These are phyloP conservation scores for Endoconidiophora laricicola DNA, from an alignment of 2,329 filamentous ascomycete genomes.

Conservation along the genomic window DNA sequence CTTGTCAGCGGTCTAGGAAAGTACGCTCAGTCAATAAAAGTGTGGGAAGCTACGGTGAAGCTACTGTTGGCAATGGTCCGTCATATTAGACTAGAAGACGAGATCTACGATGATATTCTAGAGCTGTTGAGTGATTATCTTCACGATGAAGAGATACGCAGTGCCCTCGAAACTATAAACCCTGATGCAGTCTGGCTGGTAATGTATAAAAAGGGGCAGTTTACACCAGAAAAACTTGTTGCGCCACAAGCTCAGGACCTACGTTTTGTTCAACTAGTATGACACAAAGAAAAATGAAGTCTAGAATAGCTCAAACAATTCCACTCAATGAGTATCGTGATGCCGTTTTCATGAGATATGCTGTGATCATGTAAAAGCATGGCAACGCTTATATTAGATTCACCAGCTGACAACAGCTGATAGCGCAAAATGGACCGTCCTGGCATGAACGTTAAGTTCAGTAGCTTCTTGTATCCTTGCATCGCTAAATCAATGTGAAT, in stretches of 20 bases:
- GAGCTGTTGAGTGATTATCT: slow-evolving; percentile 39
- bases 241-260: slow-evolving; percentile 28
- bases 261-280: slow-evolving; percentile 21
- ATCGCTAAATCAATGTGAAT: too few relatives aligned
- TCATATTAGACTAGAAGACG: slow-evolving; percentile 48
- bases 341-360: too few relatives aligned
- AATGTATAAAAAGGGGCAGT: slow-evolving; percentile 30
- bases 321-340: too few relatives aligned
- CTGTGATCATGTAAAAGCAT: too few relatives aligned
- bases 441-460: too few relatives aligned
- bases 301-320: too few relatives aligned
- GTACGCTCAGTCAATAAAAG: slow-evolving; percentile 43
- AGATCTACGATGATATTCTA: slow-evolving; percentile 55
- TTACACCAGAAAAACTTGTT: slow-evolving; percentile 19
- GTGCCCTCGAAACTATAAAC: slow-evolving; percentile 47
- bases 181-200: slow-evolving; percentile 63
- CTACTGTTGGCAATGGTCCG: slow-evolving; percentile 45
- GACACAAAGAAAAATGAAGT: neutral
- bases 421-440: too few relatives aligned
- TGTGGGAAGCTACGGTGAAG: slow-evolving; percentile 45
- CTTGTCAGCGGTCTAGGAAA: slow-evolving; percentile 30
- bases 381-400: too few relatives aligned
- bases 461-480: too few relatives aligned
- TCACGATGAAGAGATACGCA: slow-evolving; percentile 30
- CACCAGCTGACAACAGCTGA: too few relatives aligned